Conservation (phyloP, 371 early-diverging fungal species). For the Syncephalastrum racemosum region DNA sequence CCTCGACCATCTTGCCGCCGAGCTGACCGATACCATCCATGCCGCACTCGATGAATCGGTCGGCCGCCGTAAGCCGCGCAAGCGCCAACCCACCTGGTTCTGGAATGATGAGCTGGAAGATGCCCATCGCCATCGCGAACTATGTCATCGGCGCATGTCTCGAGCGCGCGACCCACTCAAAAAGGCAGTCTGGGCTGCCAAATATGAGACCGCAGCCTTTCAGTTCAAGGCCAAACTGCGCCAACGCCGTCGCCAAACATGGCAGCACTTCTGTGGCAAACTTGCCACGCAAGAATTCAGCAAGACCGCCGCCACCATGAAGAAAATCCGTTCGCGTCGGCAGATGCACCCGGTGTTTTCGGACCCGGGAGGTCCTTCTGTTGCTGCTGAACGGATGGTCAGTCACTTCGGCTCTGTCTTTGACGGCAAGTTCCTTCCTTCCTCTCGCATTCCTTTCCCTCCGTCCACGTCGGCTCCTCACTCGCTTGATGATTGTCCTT, state of each 20-base stretch:
- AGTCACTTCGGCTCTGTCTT: conserved; percentile 1
- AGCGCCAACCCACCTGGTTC: conserved; percentile 10
- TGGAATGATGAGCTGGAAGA: conserved; percentile 7
- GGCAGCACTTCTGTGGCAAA: conserved; percentile 10
- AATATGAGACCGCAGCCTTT: conserved; percentile 16
- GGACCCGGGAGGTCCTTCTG: conserved; percentile 7
- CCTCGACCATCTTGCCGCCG: neutral
- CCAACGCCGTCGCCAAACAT: conserved; percentile 15
- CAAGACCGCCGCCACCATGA: conserved; percentile 13
- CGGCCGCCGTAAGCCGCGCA: neutral
- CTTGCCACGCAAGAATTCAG: conserved; percentile 1
- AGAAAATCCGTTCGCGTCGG: conserved; percentile 2
- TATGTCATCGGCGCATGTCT: conserved; percentile 13
- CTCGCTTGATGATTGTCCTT: neutral
- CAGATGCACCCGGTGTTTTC: neutral
- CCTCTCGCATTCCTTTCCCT: neutral
- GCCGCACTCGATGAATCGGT: conserved; percentile 2
- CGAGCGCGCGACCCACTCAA: conserved; percentile 7
- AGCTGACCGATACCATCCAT: neutral
- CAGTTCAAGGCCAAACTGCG: neutral
- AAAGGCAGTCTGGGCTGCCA: conserved; percentile 9
- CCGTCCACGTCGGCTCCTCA: neutral
- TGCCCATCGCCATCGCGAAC: conserved; percentile 5
- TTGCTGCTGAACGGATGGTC: conserved; percentile 6
- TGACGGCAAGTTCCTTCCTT: conserved; percentile 1